Percentiles rank a stretch among this genome's conserved stretches.
Evolutionary conservation across 2,329 filamentous ascomycete species (phyloP).

Genomic region (Grosmannia serpens): DNA sequence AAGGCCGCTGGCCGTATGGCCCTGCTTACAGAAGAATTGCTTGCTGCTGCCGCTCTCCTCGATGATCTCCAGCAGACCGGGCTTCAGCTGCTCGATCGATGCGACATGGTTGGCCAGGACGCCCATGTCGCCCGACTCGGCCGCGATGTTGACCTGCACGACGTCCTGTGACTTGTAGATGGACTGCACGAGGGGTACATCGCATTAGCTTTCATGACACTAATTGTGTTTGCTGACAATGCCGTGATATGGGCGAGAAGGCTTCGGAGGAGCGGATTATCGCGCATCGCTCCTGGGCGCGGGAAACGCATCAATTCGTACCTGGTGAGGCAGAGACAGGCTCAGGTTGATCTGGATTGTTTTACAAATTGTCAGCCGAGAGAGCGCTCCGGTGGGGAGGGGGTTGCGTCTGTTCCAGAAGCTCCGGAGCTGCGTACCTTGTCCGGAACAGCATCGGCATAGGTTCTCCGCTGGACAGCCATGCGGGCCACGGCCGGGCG

Average conservation of each 20-base stretch:
- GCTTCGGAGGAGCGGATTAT: slow-evolving; percentile 21
- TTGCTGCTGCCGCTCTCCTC: slow-evolving; percentile 85
- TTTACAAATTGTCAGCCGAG: background rate
- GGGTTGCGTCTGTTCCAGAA: background rate
- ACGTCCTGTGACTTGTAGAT: slow-evolving; percentile 58
- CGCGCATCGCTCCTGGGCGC: slow-evolving; percentile 15
- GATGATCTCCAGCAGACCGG: slow-evolving; percentile 86
- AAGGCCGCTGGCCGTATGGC: background rate
- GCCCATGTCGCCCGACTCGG: slow-evolving; percentile 98
- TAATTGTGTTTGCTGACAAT: background rate
- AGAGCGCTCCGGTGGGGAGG: background rate
- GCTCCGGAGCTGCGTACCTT: slow-evolving; percentile 36
- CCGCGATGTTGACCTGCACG: slow-evolving; percentile 97
- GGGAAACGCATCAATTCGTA: slow-evolving; percentile 38
- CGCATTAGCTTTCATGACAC: background rate
- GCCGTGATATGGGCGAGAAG: background rate
- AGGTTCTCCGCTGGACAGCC: slow-evolving; percentile 75
- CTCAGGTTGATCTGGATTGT: slow-evolving; percentile 76
- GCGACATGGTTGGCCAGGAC: slow-evolving; percentile 98
- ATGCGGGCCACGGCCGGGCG: slow-evolving; percentile 66
- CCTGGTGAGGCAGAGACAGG: slow-evolving; percentile 95
- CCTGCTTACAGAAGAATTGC: slow-evolving; percentile 89
- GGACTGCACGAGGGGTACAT: slow-evolving; percentile 38
- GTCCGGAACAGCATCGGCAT: slow-evolving; percentile 78
- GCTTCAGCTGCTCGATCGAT: slow-evolving; percentile 97